These are phyloP conservation scores for Pseudogymnoascus sp. DNA, from an alignment of 2,329 filamentous ascomycete genomes.

Conservation along the genomic window DNA sequence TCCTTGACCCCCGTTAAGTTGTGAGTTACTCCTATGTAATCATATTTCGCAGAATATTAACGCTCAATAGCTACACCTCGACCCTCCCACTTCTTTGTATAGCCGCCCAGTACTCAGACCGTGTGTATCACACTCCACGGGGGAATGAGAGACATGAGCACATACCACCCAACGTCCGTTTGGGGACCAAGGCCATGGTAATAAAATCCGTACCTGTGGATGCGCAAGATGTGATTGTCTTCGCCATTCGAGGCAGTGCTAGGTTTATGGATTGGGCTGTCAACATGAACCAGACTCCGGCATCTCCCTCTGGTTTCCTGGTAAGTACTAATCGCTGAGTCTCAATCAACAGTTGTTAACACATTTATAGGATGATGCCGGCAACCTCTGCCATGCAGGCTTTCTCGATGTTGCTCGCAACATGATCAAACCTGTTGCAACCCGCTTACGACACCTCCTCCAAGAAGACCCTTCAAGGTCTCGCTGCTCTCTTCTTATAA, in stretches of 20 bases:
- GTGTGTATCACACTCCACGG: constrained; percentile 60
- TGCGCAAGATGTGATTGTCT: constrained; percentile 68
- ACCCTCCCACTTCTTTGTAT: constrained; percentile 72
- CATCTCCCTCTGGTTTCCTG: constrained; percentile 59
- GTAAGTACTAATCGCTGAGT: constrained; percentile 25
- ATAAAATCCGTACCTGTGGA: constrained; percentile 76
- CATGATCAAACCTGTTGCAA: constrained; percentile 67
- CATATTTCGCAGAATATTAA: constrained; percentile 10
- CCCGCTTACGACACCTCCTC: constrained; percentile 59
- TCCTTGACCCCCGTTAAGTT: constrained; percentile 60
- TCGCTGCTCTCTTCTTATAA: constrained; percentile 66
- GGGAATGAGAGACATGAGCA: constrained; percentile 59
- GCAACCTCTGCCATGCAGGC: constrained; percentile 72
- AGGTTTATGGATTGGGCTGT: constrained; percentile 82
- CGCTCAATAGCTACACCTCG: constrained; percentile 50
- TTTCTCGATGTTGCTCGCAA: constrained; percentile 68
- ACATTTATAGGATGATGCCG: constrained; percentile 51
- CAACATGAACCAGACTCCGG: constrained; percentile 64
- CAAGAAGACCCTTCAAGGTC: constrained; percentile 61
- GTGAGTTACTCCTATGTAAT: constrained; percentile 33
- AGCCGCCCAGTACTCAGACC: constrained; percentile 68
- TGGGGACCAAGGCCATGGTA: constrained; percentile 77
- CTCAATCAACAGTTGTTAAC: constrained; percentile 9
- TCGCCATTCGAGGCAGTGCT: constrained; percentile 74
- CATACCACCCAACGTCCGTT: constrained; percentile 60